phyloP scores from a whole-genome alignment of 257 asterid species.

The Ilex asprella region DNA sequence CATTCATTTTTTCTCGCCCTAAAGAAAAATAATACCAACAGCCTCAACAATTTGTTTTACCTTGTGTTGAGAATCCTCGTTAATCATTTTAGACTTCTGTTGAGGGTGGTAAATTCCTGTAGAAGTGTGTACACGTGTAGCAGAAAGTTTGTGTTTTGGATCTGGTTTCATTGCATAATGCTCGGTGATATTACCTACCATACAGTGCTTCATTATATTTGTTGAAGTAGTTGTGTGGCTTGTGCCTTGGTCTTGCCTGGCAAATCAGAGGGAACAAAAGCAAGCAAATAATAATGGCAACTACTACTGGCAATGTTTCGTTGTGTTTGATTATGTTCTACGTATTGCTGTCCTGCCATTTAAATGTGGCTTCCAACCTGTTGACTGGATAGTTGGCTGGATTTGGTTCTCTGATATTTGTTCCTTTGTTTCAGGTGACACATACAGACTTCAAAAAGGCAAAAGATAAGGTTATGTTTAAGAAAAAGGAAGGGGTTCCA shows the following conservation, averaged over 20 bases:
- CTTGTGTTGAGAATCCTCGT: too few species aligned
- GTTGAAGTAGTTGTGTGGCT: background rate
- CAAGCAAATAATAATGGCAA: too few species aligned
- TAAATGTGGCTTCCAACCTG: background rate
- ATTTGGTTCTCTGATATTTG: slow-evolving; percentile 6
- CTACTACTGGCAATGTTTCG: background rate
- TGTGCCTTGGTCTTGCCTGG: background rate
- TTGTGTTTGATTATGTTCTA: background rate
- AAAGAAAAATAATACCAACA: too few species aligned
- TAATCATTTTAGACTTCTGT: too few species aligned
- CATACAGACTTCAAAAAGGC: slow-evolving; percentile 54
- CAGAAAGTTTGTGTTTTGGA: too few species aligned
- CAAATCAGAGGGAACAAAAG: background rate
- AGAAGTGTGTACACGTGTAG: too few species aligned
- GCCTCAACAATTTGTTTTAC: too few species aligned
- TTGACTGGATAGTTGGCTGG: background rate
- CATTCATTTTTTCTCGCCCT: too few species aligned
- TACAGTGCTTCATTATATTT: too few species aligned
- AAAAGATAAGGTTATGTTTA: slow-evolving; percentile 56
- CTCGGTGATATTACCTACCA: too few species aligned
- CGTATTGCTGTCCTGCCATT: background rate
- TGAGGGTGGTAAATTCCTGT: too few species aligned
- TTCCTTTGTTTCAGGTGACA: slow-evolving; percentile 28
- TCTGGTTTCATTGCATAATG: too few species aligned
- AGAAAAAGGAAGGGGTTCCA: slow-evolving; percentile 55